These are phyloP conservation scores for Talaromyces piceae DNA, from an alignment of 2,329 filamentous ascomycete genomes.

Conservation along the genomic window DNA sequence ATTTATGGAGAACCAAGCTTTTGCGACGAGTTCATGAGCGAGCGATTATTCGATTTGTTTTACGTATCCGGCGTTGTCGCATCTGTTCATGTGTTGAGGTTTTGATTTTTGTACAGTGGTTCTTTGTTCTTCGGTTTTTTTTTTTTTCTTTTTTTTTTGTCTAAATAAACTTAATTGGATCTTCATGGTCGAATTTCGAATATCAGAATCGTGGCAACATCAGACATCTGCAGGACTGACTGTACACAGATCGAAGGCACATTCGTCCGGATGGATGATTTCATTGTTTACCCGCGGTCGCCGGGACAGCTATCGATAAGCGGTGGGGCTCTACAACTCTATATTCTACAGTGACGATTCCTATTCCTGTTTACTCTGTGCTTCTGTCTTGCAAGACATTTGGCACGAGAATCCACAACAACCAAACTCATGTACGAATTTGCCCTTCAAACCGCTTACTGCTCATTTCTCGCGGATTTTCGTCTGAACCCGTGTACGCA, in stretches of 20 bases:
- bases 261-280: no score
- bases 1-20: conserved; percentile 11
- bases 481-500: not conserved
- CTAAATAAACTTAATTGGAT: not conserved
- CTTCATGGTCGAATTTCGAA: not conserved
- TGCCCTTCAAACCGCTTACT: no score
- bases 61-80: not conserved
- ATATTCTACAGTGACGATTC: no score
- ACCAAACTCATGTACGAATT: no score
- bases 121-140: not conserved
- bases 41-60: not conserved
- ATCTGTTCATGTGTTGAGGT: not conserved
- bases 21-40: conserved; percentile 1
- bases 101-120: not conserved
- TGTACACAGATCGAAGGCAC: no score
- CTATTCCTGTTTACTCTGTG: no score
- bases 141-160: not conserved
- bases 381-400: no score
- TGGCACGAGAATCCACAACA: no score
- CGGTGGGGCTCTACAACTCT: not conserved
- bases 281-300: conserved; percentile 9
- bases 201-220: no score
- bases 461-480: no score
- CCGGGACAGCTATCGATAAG: conserved; percentile 13
- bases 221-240: no score